phyloP scores from a whole-genome alignment of 768 basidiomycete species.

The Rhodocollybia butyracea region DNA sequence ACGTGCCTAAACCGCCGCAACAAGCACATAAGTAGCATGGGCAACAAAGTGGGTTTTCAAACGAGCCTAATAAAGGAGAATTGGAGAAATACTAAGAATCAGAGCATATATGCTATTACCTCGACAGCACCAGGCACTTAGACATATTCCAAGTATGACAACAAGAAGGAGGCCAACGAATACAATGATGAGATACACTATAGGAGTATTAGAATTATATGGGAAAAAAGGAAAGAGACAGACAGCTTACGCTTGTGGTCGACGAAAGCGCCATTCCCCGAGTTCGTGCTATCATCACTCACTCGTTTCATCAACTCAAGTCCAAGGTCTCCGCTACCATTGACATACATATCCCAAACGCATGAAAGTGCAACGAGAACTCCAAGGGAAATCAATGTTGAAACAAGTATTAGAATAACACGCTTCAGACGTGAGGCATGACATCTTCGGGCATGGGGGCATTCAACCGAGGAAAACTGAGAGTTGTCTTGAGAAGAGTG shows the following conservation, averaged over 20 bases:
- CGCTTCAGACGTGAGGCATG: constrained; percentile 4
- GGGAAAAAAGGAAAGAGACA: not conserved
- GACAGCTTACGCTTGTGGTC: not conserved
- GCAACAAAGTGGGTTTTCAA: constrained; percentile 40
- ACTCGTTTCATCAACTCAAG: not conserved
- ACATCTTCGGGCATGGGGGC: not conserved
- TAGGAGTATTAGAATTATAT: no score
- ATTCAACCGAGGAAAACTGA: not conserved
- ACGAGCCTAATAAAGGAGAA: not conserved
- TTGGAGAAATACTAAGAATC: not conserved
- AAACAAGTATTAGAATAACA: not conserved
- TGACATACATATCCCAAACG: not conserved
- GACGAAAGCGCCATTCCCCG: not conserved
- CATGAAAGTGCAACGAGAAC: constrained; percentile 2
- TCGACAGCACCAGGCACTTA: constrained; percentile 65
- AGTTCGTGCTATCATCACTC: not conserved
- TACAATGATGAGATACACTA: constrained; percentile 64
- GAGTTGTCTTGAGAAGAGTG: not conserved
- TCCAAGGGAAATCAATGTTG: not conserved
- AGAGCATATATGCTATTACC: constrained; percentile 26
- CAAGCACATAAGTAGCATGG: constrained; percentile 74
- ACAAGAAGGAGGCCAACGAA: constrained; percentile 62
- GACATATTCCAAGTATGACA: constrained; percentile 49
- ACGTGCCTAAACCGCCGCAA: constrained; percentile 62
- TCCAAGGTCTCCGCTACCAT: not conserved